Base-by-base conservation (phyloP, 2,329 filamentous ascomycete genomes). In the Stromatinia cepivora region DNA sequence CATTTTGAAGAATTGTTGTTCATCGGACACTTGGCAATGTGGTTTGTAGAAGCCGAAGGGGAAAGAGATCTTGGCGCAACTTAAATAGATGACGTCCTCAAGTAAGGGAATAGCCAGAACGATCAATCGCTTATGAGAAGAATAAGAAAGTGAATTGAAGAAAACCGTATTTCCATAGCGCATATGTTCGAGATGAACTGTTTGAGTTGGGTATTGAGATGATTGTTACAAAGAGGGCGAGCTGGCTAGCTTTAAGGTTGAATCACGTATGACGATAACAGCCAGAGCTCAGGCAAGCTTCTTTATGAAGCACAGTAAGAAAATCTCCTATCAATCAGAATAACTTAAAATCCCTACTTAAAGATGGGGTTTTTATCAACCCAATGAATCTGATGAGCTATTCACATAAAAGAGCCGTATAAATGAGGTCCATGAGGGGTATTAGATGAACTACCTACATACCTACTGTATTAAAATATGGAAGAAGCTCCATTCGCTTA, bases 401-500 rank as follows among this genome's bases (percentile, higher is more conserved):
- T 52, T 63, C 42, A 31, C 45, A 31, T 15, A 10, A 10, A 54
- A 20, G 28, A 22, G 13, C 15, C 20, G 25, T 63, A 42, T 22
- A 45, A 4, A 54, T 54, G 28, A 54, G 22, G 36, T 36, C 6
- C 20, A 39, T 42, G 22, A 42, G 52, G 36, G 36, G 36, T 34
- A 56, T 68, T 34, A 54, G 17, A 46, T 46, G 46, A 53, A 25
- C 48, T 42, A 42, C 4, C 39, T 42, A 42, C 39, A 42, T 42
- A 42, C 25, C n/a, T n/a, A 20, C 8, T 39, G 36, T 22, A 50
- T 52, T 42, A 31, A n/a, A 56, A 28, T 63, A 28, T n/a, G 31
- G 8, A 45, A 62, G 20, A 64, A 56, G 25, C 36, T 45, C 39
- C 39, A 42, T 54, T 56, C 48, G 31, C 57, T 72, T 79, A 95